Base-by-base conservation (phyloP, 2,329 filamentous ascomycete species). In the Cryphonectria parasitica region DNA sequence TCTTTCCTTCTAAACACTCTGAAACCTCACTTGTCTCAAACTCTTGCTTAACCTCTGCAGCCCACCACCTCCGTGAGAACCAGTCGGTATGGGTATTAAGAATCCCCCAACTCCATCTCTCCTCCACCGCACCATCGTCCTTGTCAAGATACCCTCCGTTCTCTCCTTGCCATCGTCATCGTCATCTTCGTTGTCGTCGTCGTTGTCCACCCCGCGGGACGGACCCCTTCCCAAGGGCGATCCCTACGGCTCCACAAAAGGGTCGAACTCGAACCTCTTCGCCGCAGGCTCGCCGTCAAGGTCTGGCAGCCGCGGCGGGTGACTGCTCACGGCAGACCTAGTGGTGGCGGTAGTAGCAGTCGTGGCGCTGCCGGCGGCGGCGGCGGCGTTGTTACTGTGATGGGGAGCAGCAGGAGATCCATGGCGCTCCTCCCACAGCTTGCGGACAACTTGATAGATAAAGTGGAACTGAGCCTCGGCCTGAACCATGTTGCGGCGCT, bases 401-500 rank as follows among this genome's bases (percentile, higher is more conserved):
- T 15, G 34, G 34, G 61, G 34, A 7, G 66, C 28, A 36, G 15
- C 49, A 66, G n/a, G 28, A 22, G 41, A 15, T 15, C 84, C 83
- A 76, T 92, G 89, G 76, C 86, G 90, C 45, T 92, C 89, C 72
- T 89, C 82, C 90, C 92, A 95, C 68, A 89, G 83, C 78, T 94
- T 91, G 66, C 89, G 88, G 76, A 98, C 80, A 1, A 97, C 93
- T 77, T 94, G 90, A 82, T 99, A 98, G 70, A 99, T 88, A 79
- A 98, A 98, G 52, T 88, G 82, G 76, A 92, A 96, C 79, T 99
- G 96, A 64, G 87, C 79, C 75, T 95, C 92, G 62, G 92, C 91
- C 82, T 98, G 96, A 6, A 99, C 96, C 96, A 99, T 99, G 81
- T 91, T 93, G 83, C 93, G 92, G 25, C 96, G 88, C 83, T 99